Evolutionary conservation across 768 basidiomycete genomes (phyloP).

Genomic region (Pleurotus tuber-regium): DNA sequence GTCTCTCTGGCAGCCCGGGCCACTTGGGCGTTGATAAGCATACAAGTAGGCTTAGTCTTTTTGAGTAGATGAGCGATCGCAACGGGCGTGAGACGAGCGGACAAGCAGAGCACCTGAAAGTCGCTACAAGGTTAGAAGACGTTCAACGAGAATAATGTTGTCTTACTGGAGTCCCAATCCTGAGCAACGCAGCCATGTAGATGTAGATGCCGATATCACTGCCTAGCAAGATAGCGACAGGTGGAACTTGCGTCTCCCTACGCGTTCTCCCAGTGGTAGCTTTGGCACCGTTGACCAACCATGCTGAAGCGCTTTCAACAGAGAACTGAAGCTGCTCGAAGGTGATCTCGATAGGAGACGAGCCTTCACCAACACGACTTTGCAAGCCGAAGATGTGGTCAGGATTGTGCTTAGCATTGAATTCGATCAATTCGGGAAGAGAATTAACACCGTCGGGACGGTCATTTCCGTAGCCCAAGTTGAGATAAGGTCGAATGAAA

Average conservation of each 20-base stretch:
- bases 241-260: constrained; percentile 23
- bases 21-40: constrained; percentile 30
- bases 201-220: constrained; percentile 37
- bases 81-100: constrained; percentile 32
- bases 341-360: constrained; percentile 27
- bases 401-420: constrained; percentile 31
- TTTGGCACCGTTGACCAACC: constrained; percentile 27
- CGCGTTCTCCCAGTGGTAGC: constrained; percentile 23
- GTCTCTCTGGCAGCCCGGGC: constrained; percentile 29
- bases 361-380: constrained; percentile 20
- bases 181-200: constrained; percentile 33
- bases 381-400: constrained; percentile 35
- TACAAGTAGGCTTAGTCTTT: constrained; percentile 25
- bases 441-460: constrained; percentile 27
- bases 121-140: neutral
- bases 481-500: constrained; percentile 35
- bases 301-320: constrained; percentile 31
- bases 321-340: constrained; percentile 30
- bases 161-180: constrained; percentile 35
- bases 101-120: constrained; percentile 31
- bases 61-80: constrained; percentile 34
- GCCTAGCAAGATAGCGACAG: constrained; percentile 34
- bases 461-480: constrained; percentile 28
- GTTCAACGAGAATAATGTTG: neutral
- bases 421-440: constrained; percentile 36